Conservation (phyloP, 139 green algal species). For the Volvox africanus region DNA sequence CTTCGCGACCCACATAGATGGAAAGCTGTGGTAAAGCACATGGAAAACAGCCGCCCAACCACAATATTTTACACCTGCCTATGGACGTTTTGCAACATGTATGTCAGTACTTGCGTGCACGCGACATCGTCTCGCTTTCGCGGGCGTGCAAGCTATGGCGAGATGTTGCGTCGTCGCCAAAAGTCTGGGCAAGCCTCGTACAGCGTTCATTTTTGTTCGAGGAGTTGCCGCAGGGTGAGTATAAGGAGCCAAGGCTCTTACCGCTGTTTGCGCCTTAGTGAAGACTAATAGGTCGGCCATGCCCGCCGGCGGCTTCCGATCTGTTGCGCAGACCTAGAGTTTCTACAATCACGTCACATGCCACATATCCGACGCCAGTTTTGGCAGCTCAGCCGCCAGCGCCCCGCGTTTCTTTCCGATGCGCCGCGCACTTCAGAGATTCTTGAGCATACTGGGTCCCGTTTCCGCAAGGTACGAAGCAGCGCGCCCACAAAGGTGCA, state of each 20-base stretch:
- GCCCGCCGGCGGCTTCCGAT: neutral
- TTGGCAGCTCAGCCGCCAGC: neutral
- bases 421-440: slow-evolving; percentile 27
- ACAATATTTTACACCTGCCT: neutral
- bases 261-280: neutral
- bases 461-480: slow-evolving; percentile 13
- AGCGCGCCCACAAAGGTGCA: too few species aligned
- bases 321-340: neutral
- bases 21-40: neutral
- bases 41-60: neutral
- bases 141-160: neutral
- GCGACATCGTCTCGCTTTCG: neutral
- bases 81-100: slow-evolving; percentile 8
- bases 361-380: neutral
- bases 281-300: neutral
- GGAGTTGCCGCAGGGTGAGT: neutral
- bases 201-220: neutral
- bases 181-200: neutral
- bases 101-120: neutral
- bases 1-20: too few species aligned
- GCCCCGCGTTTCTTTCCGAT: slow-evolving; percentile 33
- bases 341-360: neutral
- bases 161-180: neutral
- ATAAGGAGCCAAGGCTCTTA: neutral
- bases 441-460: neutral